A percentile compares a stretch with the other conserved stretches of the same genome.
Conservation (phyloP, 768 basidiomycete species). For the Tylopilus vinaceipallidus region DNA sequence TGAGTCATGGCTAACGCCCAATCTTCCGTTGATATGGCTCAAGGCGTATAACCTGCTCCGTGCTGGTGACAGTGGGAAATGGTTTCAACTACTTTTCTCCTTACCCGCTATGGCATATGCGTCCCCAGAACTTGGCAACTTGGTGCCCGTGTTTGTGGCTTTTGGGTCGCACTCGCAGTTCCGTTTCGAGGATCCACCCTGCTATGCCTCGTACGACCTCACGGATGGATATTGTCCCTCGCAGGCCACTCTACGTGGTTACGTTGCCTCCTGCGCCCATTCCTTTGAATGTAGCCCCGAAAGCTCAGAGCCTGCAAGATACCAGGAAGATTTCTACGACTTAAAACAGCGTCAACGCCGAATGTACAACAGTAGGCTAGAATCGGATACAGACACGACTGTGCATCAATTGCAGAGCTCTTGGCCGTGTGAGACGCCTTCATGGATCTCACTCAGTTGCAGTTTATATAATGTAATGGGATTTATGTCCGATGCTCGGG, state of each 20-base stretch:
- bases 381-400: not conserved
- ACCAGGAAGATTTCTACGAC: not conserved
- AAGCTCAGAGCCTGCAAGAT: not conserved
- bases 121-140: not conserved
- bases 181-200: conserved; percentile 11
- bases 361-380: not conserved
- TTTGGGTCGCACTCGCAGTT: conserved; percentile 20
- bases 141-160: conserved; percentile 17
- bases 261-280: not conserved
- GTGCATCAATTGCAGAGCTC: conserved; percentile 1
- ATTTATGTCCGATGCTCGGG: not conserved
- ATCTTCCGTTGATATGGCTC: conserved; percentile 23
- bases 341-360: not conserved
- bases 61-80: not conserved
- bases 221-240: conserved; percentile 10
- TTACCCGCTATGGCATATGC: not conserved
- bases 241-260: not conserved
- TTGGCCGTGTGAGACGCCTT: conserved; percentile 15
- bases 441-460: not conserved
- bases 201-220: conserved; percentile 6
- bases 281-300: conserved; percentile 9
- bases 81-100: not conserved
- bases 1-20: conserved; percentile 24
- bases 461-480: not conserved
- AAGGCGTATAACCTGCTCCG: conserved; percentile 26